phyloP scores from a whole-genome alignment of 2,329 filamentous ascomycete genomes.

The Xylariaceae sp. region DNA sequence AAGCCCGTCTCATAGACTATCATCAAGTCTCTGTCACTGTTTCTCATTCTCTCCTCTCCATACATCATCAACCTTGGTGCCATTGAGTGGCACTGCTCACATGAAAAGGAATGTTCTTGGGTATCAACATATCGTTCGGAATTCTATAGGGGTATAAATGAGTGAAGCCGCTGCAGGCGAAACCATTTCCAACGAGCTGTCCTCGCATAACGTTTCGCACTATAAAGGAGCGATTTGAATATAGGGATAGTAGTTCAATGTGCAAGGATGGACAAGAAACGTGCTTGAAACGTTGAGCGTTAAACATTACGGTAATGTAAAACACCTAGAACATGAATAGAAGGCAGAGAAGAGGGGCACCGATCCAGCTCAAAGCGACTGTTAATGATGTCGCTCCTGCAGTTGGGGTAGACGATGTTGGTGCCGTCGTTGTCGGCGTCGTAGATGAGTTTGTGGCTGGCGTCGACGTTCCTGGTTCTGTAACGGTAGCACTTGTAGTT shows the following conservation, averaged over 20 bases:
- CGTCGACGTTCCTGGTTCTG: constrained; percentile 10
- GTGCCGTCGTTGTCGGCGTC: constrained; percentile 9
- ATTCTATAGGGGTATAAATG: too few relatives aligned
- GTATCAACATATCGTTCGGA: too few relatives aligned
- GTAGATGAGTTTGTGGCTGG: constrained; percentile 7
- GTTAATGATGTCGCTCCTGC: constrained; percentile 15
- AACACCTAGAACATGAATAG: constrained; percentile 22
- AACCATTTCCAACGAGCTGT: neutral
- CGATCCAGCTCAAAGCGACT: constrained; percentile 6
- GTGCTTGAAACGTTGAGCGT: constrained; percentile 3
- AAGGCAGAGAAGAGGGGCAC: constrained; percentile 23
- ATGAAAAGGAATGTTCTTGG: too few relatives aligned
- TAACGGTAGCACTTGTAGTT: neutral
- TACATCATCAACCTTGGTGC: too few relatives aligned
- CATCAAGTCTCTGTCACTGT: too few relatives aligned
- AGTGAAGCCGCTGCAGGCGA: too few relatives aligned
- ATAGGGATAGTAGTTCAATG: too few relatives aligned
- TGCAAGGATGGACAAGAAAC: constrained; percentile 13
- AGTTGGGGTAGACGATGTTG: constrained; percentile 10
- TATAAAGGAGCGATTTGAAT: neutral
- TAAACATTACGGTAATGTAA: constrained; percentile 13
- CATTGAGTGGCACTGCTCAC: too few relatives aligned
- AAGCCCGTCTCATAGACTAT: too few relatives aligned
- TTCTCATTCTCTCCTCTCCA: too few relatives aligned
- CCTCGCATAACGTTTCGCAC: neutral